A percentile compares a stretch with the other conserved stretches of the same genome.
phyloP scores from a whole-genome alignment of 139 green algal species.

The Haematococcus lacustris region DNA sequence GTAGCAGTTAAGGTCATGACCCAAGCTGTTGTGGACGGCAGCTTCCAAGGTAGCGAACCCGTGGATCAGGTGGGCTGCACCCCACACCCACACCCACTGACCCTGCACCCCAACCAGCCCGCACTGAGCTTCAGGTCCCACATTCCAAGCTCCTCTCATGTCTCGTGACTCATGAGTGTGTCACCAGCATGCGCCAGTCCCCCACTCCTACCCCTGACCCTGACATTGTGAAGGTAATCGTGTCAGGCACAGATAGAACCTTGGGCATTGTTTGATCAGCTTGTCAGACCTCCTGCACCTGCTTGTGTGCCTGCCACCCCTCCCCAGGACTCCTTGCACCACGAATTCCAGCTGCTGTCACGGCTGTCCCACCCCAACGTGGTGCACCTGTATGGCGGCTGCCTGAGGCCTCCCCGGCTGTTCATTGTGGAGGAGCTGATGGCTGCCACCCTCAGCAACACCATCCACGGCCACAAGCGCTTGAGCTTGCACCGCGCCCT shows the following conservation, averaged over 20 bases:
- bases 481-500: background rate
- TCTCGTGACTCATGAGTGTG: no score
- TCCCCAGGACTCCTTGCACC: background rate
- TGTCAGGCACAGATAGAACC: no score
- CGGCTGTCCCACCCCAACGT: slow-evolving; percentile 46
- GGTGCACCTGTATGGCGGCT: slow-evolving; percentile 33
- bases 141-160: no score
- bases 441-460: background rate
- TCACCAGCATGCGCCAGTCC: no score
- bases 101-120: no score
- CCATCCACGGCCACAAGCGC: slow-evolving; percentile 4
- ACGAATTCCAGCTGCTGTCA: slow-evolving; percentile 21
- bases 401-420: slow-evolving; percentile 18
- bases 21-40: slow-evolving; percentile 14
- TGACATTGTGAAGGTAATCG: no score
- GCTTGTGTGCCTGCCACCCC: background rate
- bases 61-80: background rate
- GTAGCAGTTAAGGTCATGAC: slow-evolving; percentile 25
- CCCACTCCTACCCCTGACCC: no score
- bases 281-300: no score
- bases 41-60: slow-evolving; percentile 3
- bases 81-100: no score
- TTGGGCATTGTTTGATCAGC: no score
- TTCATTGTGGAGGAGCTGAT: slow-evolving; percentile 41
- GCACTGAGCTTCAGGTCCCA: no score